Base-by-base conservation (phyloP, 108 stramenopile genomes). In the Skeletonema menzelii region DNA sequence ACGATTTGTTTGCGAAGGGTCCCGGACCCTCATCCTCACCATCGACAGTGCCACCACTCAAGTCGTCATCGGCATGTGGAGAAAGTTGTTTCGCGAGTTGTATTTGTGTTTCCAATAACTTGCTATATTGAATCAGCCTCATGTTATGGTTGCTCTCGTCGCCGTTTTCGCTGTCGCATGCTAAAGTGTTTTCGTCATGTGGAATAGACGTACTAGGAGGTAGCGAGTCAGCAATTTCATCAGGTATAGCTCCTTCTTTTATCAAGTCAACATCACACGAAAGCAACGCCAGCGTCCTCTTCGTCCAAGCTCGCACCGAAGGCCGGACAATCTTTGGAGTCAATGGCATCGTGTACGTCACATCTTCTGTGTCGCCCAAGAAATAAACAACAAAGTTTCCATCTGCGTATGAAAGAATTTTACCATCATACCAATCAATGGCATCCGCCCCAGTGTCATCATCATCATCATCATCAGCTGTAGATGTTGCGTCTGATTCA, bases 401-500 rank as follows among this genome's bases (percentile, higher is more conserved):
- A 24, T 34, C 40, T 37, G 32, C 38, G 53, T 72, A 84, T 11
- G 76, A 77, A 12, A 85, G 19, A 30, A 93, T 72, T 49, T 72
- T 72, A 5, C 80, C 93, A 70, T 86, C 93, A 69, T 94, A 94
- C 93, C 93, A 94, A 85, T 91, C 93, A 19, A 80, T 76, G 13
- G 77, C 86, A 27, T 79, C 67, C 27, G 68, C 72, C 31, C 68
- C 88, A 20, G 79, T 70, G 30, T 75, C 69, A n/a, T 65, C 73
- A 38, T 75, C 65, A 11, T 82, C 77, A 11, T 67, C 67, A 6
- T 72, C 73, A 26, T 62, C 68, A 19, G 69, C 74, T 24, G 13
- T 27, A 32, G 56, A 59, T 58, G 17, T 27, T 67, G n/a, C 32
- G 32, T 56, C 27, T 62, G 70, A n/a, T 47, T 40, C 47, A 72